Percentiles rank a stretch among this genome's conserved stretches.
Evolutionary conservation across 2,329 filamentous ascomycete species (phyloP).

Genomic region (Exophiala aquamarina): DNA sequence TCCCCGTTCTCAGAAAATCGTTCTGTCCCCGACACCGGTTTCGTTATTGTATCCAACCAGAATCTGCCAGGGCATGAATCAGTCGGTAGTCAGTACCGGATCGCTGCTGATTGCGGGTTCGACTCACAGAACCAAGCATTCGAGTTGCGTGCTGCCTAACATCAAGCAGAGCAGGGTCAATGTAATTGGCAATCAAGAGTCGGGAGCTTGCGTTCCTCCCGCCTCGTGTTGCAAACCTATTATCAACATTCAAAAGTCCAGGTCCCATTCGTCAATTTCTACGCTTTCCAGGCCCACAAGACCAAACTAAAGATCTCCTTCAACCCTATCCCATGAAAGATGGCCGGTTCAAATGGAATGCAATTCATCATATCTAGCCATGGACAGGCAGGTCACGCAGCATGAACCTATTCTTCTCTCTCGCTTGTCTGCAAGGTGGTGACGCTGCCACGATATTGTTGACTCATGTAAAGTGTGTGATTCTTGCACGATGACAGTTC

Average conservation of each 20-base stretch:
- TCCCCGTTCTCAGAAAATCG: neutral
- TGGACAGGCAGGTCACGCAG: slow-evolving; percentile 14
- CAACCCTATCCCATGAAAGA: slow-evolving; percentile 12
- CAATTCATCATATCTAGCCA: slow-evolving; percentile 12
- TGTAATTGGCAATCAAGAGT: slow-evolving; percentile 12
- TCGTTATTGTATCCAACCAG: slow-evolving; percentile 7
- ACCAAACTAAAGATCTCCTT: slow-evolving; percentile 14
- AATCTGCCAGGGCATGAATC: neutral
- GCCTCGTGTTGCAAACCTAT: slow-evolving; percentile 9
- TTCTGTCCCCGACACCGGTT: slow-evolving; percentile 12
- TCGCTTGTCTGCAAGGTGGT: slow-evolving; percentile 11
- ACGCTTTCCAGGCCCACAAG: slow-evolving; percentile 9
- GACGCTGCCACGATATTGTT: slow-evolving; percentile 9
- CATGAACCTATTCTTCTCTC: too few species aligned
- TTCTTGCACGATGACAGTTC: slow-evolving; percentile 10
- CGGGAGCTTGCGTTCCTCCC: slow-evolving; percentile 10
- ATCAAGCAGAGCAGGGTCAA: slow-evolving; percentile 4
- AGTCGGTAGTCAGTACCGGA: slow-evolving; percentile 2
- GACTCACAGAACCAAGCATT: neutral
- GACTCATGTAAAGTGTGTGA: slow-evolving; percentile 10
- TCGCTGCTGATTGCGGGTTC: slow-evolving; percentile 3
- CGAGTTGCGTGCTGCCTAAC: slow-evolving; percentile 19
- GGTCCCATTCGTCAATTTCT: slow-evolving; percentile 13
- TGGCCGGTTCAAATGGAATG: neutral
- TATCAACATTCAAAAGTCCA: slow-evolving; percentile 4